A percentile compares a stretch with the other conserved stretches of the same genome.
phyloP scores from a whole-genome alignment of 139 green algal genomes.

The Chlorella sp. region DNA sequence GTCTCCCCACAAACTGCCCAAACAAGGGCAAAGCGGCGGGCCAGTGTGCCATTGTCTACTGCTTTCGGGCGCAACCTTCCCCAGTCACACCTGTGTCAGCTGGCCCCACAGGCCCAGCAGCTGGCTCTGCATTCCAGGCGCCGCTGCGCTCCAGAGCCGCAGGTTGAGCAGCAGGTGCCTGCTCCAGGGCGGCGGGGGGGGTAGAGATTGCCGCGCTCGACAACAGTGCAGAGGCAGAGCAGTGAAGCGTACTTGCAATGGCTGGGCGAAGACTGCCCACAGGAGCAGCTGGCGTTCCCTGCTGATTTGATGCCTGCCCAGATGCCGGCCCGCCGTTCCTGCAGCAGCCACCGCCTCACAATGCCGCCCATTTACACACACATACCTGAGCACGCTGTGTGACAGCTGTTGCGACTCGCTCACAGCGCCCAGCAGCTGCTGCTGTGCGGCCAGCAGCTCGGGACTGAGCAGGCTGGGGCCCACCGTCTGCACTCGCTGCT shows the following conservation, averaged over 20 bases:
- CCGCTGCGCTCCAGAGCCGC: conserved; percentile 43
- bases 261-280: neutral
- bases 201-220: too few species aligned
- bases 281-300: neutral
- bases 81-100: conserved; percentile 32
- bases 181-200: neutral
- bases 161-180: conserved; percentile 53
- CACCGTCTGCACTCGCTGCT: conserved; percentile 11
- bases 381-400: conserved; percentile 12
- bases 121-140: conserved; percentile 33
- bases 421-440: conserved; percentile 37
- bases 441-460: conserved; percentile 31
- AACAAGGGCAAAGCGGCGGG: too few species aligned
- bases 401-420: conserved; percentile 1
- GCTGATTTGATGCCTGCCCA: neutral
- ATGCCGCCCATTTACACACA: neutral
- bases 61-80: too few species aligned
- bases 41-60: too few species aligned
- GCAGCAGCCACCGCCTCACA: too few species aligned
- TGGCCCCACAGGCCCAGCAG: conserved; percentile 29
- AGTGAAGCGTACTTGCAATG: too few species aligned
- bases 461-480: conserved; percentile 27
- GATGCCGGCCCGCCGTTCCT: neutral
- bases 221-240: too few species aligned
- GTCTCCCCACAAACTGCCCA: too few species aligned